Evolutionary conservation across 2,329 filamentous ascomycete genomes (phyloP).

Genomic region (Xylariaceae sp.): DNA sequence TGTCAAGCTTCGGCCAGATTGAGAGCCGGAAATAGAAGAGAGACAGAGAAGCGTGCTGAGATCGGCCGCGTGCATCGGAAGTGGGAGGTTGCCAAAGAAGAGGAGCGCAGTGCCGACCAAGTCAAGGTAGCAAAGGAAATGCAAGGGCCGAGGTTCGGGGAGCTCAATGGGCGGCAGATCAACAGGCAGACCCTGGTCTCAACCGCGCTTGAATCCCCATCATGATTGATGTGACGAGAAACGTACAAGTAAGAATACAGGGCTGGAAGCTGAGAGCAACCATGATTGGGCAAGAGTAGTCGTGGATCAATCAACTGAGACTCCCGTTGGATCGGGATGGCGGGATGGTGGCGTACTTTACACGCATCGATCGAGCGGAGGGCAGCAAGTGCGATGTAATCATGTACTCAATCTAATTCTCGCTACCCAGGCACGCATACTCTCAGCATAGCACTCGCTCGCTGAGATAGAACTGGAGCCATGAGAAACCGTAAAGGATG

Average conservation of each 20-base stretch:
- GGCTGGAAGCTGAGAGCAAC: slow-evolving; percentile 25
- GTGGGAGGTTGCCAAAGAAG: slow-evolving; percentile 35
- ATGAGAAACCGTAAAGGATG: background rate
- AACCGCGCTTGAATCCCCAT: slow-evolving; percentile 32
- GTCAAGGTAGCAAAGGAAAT: slow-evolving; percentile 31
- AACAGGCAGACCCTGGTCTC: slow-evolving; percentile 35
- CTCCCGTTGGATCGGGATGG: slow-evolving; percentile 35
- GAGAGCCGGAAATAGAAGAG: slow-evolving; percentile 25
- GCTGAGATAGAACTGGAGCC: background rate
- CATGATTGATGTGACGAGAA: slow-evolving; percentile 37
- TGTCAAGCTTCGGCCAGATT: slow-evolving; percentile 22
- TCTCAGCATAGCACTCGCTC: slow-evolving; percentile 16
- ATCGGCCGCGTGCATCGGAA: slow-evolving; percentile 35
- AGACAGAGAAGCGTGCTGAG: slow-evolving; percentile 27
- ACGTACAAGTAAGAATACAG: slow-evolving; percentile 31
- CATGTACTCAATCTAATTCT: slow-evolving; percentile 17
- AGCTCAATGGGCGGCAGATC: slow-evolving; percentile 20
- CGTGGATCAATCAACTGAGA: slow-evolving; percentile 39
- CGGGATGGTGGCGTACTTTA: slow-evolving; percentile 37
- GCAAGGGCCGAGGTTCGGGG: slow-evolving; percentile 34
- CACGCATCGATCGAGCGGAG: slow-evolving; percentile 16
- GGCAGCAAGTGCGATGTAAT: slow-evolving; percentile 15
- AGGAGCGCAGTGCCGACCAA: slow-evolving; percentile 24
- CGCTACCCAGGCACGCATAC: slow-evolving; percentile 12
- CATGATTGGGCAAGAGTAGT: slow-evolving; percentile 38